Conservation (phyloP, 2,329 filamentous ascomycete genomes). For the Claviceps arundinis region DNA sequence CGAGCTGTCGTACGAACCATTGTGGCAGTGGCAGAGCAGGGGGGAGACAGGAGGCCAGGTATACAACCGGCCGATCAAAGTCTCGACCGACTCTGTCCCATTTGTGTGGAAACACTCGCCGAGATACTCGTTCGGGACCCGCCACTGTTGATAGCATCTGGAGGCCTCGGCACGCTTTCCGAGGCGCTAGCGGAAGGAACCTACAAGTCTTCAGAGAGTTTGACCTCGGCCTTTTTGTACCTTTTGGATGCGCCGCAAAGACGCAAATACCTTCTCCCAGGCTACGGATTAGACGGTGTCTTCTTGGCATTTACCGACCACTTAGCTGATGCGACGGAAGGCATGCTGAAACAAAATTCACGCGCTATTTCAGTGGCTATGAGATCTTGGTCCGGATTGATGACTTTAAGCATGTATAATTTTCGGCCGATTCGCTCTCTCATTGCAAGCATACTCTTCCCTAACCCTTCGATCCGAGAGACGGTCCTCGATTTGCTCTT, state of each 20-base stretch:
- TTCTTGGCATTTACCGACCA: conserved; percentile 92
- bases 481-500: conserved; percentile 83
- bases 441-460: conserved; percentile 47
- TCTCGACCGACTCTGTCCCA: conserved; percentile 75
- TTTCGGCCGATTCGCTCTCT: conserved; percentile 76
- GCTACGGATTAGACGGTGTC: conserved; percentile 76
- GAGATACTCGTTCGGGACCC: conserved; percentile 86
- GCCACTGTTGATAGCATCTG: conserved; percentile 64
- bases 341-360: conserved; percentile 66
- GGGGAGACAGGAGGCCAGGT: conserved; percentile 73
- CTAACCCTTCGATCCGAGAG: conserved; percentile 46
- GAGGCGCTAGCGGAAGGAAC: conserved; percentile 82
- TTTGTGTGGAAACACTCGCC: conserved; percentile 83
- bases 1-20: conserved; percentile 78
- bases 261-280: conserved; percentile 70
- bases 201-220: conserved; percentile 83
- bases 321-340: conserved; percentile 39
- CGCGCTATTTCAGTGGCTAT: conserved; percentile 85
- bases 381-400: conserved; percentile 86
- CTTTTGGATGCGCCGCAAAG: conserved; percentile 73
- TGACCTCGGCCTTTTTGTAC: conserved; percentile 79
- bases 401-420: conserved; percentile 78
- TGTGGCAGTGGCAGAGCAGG: conserved; percentile 78
- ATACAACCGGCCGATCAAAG: conserved; percentile 54
- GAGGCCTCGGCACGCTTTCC: conserved; percentile 76